phyloP scores from a whole-genome alignment of 1,139 yeast genomes.

The Blastobotrys serpentis region DNA sequence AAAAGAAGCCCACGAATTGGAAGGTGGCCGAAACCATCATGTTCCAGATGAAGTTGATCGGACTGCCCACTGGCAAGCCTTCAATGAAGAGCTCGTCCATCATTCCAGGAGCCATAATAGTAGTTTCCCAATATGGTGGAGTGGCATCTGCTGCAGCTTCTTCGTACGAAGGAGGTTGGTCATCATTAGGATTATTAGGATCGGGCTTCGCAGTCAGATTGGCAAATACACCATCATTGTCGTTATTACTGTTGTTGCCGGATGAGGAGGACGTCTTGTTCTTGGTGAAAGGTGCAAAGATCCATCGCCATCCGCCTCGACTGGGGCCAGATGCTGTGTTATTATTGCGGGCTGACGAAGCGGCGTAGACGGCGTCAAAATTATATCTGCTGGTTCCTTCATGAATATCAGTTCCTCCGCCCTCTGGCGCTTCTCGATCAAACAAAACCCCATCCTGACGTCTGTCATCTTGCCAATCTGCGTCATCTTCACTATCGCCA shows the following conservation, averaged over 20 bases:
- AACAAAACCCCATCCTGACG: conserved; percentile 5
- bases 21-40: conserved; percentile 82
- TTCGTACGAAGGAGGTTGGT: conserved; percentile 86
- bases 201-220: conserved; percentile 77
- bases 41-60: conserved; percentile 88
- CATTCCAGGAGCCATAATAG: conserved; percentile 73
- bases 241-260: conserved; percentile 33
- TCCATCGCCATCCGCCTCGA: conserved; percentile 11
- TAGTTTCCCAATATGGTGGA: conserved; percentile 96
- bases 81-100: conserved; percentile 92
- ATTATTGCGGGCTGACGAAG: background rate
- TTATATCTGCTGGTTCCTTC: background rate
- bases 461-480: conserved; percentile 30
- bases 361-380: background rate
- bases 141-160: conserved; percentile 94
- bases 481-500: conserved; percentile 24
- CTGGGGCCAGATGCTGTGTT: conserved; percentile 12
- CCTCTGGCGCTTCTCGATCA: background rate
- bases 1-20: conserved; percentile 88
- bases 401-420: background rate
- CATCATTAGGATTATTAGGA: conserved; percentile 49
- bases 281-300: conserved; percentile 15
- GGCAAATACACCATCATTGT: conserved; percentile 86
- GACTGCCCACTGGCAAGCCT: conserved; percentile 94
- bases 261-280: conserved; percentile 12